Base-by-base conservation (phyloP, 768 basidiomycete species). In the Flagelloscypha sp. region DNA sequence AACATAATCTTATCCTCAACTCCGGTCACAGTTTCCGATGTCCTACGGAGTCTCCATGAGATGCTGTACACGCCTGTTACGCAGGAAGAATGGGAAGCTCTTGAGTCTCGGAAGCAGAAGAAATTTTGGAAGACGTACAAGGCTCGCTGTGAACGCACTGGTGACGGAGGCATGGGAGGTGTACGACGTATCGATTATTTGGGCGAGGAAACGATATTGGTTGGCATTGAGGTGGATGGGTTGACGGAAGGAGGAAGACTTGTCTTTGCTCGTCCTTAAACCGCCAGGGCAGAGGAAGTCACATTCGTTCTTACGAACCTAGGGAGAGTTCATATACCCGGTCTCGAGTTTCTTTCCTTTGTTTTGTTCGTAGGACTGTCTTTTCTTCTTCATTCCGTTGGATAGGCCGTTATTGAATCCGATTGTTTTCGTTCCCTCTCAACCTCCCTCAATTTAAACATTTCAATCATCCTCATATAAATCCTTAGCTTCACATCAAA, bases 1-100 rank as follows among this genome's bases (percentile, higher is more conserved):
- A n/a, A n/a, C n/a, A n/a, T n/a, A n/a, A n/a, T n/a, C n/a, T 65
- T 66, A 43, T 41, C 51, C 12, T 39, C 27, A 20, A 45, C 45
- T 22, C 57, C 60, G 2, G 53, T 80, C 30, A 76, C 74, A n/a
- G 80, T 76, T 49, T 56, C 76, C 22, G 80, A 83, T 43, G 63
- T 84, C 13, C 62, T 83, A 8, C 66, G 70, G 38, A 70, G 78
- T 3, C 47, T 83, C 25, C 72, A 84, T 43, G 59, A 61, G 10
- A 70, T 75, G 3, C 68, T 83, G 27, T 53, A 67, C 30, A 54
- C 58, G 11, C 67, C 71, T 13, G 67, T 80, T 5, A 77, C 76
- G 8, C 67, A 69, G 3, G 66, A 71, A 35, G 80, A 84, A 45
- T 84, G 81, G 80, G 69, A 70, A 32, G 54, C 63, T 0, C 63